A percentile compares a stretch with the other conserved stretches of the same genome.
These are phyloP conservation scores for Phytophthora meadii DNA, from an alignment of 352 stramenopile species.

Conservation along the genomic window DNA sequence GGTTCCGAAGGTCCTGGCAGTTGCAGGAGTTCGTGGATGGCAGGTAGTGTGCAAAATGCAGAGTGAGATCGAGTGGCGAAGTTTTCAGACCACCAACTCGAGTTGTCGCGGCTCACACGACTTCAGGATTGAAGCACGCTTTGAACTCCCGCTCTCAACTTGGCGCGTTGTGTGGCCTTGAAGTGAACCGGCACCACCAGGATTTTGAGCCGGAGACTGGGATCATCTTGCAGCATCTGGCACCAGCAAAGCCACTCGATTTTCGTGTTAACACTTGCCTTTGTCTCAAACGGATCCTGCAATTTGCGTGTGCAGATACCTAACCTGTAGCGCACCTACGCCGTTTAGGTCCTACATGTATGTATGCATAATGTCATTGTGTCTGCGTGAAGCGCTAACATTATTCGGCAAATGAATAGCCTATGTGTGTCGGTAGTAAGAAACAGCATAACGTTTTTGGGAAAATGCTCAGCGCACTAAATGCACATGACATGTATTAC, in stretches of 20 bases:
- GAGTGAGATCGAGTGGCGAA: slow-evolving; percentile 14
- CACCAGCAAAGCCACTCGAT: not conserved
- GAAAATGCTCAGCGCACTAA: not conserved
- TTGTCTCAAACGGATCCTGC: not conserved
- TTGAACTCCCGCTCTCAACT: not conserved
- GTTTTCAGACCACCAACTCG: slow-evolving; percentile 2
- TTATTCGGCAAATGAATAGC: not conserved
- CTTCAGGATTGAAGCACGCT: not conserved
- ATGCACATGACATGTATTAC: not conserved
- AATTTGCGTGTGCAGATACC: not conserved
- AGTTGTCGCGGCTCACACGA: slow-evolving; percentile 4
- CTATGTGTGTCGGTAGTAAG: not conserved
- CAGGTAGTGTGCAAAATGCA: slow-evolving; percentile 1
- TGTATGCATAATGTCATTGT: not conserved
- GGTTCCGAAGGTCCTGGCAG: too few species aligned
- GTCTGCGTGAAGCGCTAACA: not conserved
- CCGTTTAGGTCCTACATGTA: too few species aligned
- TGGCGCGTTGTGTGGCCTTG: slow-evolving; percentile 3
- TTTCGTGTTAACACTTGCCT: not conserved
- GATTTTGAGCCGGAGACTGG: slow-evolving; percentile 7
- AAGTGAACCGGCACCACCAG: not conserved
- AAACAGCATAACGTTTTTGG: not conserved
- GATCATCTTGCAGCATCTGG: slow-evolving; percentile 13
- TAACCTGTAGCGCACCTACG: too few species aligned
- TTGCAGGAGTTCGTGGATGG: not conserved